Base-by-base conservation (phyloP, 805 yeast genomes). In the Kodamaea fukazawae region DNA sequence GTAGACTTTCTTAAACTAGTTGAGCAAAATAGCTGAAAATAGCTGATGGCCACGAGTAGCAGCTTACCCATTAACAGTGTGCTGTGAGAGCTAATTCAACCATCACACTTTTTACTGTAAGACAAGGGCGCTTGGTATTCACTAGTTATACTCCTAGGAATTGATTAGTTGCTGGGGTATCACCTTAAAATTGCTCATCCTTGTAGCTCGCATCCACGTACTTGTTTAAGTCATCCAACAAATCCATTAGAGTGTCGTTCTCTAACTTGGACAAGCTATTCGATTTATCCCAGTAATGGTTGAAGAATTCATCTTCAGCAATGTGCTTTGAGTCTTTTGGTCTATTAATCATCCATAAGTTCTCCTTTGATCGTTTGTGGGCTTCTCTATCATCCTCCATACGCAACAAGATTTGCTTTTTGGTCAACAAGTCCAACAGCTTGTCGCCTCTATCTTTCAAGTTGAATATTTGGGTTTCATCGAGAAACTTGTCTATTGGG, bases 371-470 rank as follows among this genome's bases (percentile, higher is more conserved):
- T 47, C 86, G 74, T 57, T 91, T 91, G 54, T 87, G 89, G 32
- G 96, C 70, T 57, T 91, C 99, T 49, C 99, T 70, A 57, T 91
- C 98, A 46, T 83, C 90, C 57, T 91, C 97, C 82, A 91, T 88
- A 44, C 98, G 67, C 27, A 78, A 73, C 12, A 88, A 57, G 12
- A 86, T 79, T 48, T 83, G 87, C 34, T 78, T 60, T 38, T 64
- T 64, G 4, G 73, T 53, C 4, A 67, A 48, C 34, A 58, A 44
- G 17, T 46, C 48, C 46, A 51, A 23, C 28, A 38, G 25, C 17
- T 44, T 46, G 17, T 42, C 50, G 14, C 53, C 58, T 38, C 57
- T 52, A 12, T 40, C 36, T 29, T 49, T 50, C 36, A 57, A 50
- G 47, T 46, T 47, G 45, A 60, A 59, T 55, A 54, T 50, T 40